Conservation (phyloP, 1,284 basidiomycete genomes). For the Grifola frondosa region DNA sequence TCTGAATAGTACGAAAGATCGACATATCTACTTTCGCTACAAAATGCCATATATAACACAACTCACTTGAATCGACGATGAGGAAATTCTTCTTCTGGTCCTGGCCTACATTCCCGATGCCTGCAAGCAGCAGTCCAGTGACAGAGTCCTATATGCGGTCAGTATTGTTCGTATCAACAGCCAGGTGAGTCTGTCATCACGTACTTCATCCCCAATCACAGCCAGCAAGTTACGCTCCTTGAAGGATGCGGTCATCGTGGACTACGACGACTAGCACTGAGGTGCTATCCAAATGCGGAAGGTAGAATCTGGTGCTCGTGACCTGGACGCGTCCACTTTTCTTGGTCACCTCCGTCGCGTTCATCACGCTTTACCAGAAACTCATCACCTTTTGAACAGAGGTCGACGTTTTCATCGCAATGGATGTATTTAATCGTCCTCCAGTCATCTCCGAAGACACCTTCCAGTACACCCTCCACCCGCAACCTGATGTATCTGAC, state of each 20-base stretch:
- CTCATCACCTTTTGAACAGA: not conserved
- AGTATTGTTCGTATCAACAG: not conserved
- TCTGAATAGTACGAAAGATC: too few relatives aligned
- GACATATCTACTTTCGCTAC: too few relatives aligned
- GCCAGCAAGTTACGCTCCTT: constrained; percentile 88
- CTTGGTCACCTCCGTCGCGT: constrained; percentile 11
- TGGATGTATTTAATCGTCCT: constrained; percentile 63
- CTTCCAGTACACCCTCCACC: constrained; percentile 73
- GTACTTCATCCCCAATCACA: constrained; percentile 95
- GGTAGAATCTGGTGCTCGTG: not conserved
- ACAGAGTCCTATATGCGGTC: constrained; percentile 77
- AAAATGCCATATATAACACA: not conserved
- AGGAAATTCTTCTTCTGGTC: constrained; percentile 95
- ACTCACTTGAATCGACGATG: constrained; percentile 86
- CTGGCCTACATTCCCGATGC: constrained; percentile 86
- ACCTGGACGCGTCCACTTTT: constrained; percentile 2
- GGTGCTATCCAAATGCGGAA: not conserved
- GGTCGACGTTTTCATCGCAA: constrained; percentile 4
- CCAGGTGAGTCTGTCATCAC: constrained; percentile 20
- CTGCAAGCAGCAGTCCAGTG: constrained; percentile 89
- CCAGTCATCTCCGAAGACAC: constrained; percentile 85
- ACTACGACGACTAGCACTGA: not conserved
- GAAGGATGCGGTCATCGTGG: constrained; percentile 46
- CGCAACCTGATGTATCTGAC: constrained; percentile 49
- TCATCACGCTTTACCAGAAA: constrained; percentile 10